Percentiles rank a stretch among this genome's conserved stretches.
Conservation (phyloP, 2,329 filamentous ascomycete genomes). For the Albophoma yamanashiensis region DNA sequence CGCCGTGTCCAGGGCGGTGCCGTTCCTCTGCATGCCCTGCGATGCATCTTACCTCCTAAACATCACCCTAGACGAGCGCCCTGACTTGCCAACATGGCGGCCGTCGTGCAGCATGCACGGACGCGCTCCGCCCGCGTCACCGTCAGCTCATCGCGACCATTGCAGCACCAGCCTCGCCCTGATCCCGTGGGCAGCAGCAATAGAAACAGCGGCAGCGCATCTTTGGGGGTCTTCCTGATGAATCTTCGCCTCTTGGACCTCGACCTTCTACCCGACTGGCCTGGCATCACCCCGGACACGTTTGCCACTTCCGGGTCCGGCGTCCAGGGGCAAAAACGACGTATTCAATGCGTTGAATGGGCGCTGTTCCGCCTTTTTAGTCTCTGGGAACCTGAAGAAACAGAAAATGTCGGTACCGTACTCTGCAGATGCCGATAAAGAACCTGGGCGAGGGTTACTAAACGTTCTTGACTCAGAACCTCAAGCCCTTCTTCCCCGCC, state of each 20-base stretch:
- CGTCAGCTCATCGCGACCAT: conserved; percentile 1
- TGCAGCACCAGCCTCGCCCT: not conserved
- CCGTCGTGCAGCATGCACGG: conserved; percentile 4
- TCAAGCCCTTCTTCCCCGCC: conserved; percentile 84
- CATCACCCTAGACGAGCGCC: not conserved
- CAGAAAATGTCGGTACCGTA: conserved; percentile 49
- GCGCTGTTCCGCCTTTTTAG: conserved; percentile 78
- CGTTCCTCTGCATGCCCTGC: not conserved
- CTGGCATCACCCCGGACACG: conserved; percentile 56
- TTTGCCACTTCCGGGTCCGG: conserved; percentile 54
- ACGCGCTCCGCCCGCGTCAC: conserved; percentile 1
- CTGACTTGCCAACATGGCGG: conserved; percentile 5
- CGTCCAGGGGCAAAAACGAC: conserved; percentile 66
- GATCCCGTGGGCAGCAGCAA: not conserved
- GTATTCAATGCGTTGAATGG: conserved; percentile 81
- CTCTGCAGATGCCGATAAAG: not conserved
- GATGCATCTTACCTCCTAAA: not conserved
- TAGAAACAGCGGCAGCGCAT: not conserved
- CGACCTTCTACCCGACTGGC: conserved; percentile 69
- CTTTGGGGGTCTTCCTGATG: conserved; percentile 51
- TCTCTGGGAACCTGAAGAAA: conserved; percentile 69
- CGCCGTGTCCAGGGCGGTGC: not conserved
- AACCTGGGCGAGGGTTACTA: not conserved
- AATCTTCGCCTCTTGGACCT: conserved; percentile 78
- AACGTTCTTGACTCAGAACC: conserved; percentile 46